Evolutionary conservation across 108 stramenopile species (phyloP).

Genomic region (Cyclotella baltica): DNA sequence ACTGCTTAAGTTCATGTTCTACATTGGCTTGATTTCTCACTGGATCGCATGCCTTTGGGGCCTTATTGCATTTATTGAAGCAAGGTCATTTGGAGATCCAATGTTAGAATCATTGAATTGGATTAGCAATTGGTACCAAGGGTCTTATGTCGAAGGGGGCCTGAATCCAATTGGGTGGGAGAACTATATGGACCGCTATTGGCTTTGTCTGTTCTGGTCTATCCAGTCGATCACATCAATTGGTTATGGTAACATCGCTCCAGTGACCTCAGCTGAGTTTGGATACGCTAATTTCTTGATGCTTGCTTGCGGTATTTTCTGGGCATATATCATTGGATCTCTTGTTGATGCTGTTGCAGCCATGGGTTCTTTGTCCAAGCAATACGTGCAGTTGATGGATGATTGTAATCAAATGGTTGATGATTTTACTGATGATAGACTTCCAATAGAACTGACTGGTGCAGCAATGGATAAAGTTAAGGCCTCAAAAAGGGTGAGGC

Average conservation of each 20-base stretch:
- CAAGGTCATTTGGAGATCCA: slow-evolving; percentile 36
- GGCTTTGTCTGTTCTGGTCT: no score
- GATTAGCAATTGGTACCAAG: no score
- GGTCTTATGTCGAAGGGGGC: slow-evolving; percentile 28
- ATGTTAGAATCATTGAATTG: slow-evolving; percentile 53
- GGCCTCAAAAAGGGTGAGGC: slow-evolving; percentile 33
- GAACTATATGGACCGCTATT: no score
- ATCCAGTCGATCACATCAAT: no score
- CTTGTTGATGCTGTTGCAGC: slow-evolving; percentile 37
- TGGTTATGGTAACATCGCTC: no score
- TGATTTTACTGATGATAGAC: slow-evolving; percentile 24
- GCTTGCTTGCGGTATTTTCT: slow-evolving; percentile 40
- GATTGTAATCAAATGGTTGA: slow-evolving; percentile 44
- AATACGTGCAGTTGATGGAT: slow-evolving; percentile 20
- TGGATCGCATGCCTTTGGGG: slow-evolving; percentile 22
- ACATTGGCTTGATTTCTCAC: slow-evolving; percentile 12
- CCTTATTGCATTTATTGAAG: slow-evolving; percentile 24
- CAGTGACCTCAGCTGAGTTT: no score
- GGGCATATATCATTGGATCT: slow-evolving; percentile 52
- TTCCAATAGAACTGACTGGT: slow-evolving; percentile 27
- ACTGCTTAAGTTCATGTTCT: slow-evolving; percentile 35
- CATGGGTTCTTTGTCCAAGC: background rate
- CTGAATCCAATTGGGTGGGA: no score
- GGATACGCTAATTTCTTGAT: slow-evolving; percentile 39
- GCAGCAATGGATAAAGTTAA: background rate